Evolutionary conservation across 2,329 filamentous ascomycete genomes (phyloP).

Genomic region (Chrysoporthe cubensis): DNA sequence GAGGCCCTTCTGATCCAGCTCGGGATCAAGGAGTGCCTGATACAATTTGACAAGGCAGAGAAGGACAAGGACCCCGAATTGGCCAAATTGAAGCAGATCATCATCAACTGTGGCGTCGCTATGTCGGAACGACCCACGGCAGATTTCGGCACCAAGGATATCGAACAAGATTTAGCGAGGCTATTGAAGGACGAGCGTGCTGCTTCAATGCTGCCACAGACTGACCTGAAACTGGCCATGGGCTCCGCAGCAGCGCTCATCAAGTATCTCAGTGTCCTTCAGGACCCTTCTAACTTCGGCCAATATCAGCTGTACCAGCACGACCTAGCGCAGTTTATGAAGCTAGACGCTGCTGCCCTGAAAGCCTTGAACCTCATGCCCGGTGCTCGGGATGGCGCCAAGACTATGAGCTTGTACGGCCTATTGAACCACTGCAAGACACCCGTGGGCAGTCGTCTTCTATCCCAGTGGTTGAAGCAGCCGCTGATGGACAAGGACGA

Average conservation of each 20-base stretch:
- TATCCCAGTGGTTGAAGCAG: conserved; percentile 97
- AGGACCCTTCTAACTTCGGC: conserved; percentile 92
- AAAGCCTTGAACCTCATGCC: conserved; percentile 98
- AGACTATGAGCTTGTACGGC: conserved; percentile 95
- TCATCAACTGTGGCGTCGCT: conserved; percentile 89
- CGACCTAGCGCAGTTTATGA: conserved; percentile 97
- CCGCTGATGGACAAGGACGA: conserved; percentile 89
- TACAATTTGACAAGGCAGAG: conserved; percentile 77
- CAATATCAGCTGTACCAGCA: conserved; percentile 98
- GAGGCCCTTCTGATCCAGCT: conserved; percentile 95
- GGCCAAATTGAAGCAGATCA: conserved; percentile 83
- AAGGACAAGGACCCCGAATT: conserved; percentile 91
- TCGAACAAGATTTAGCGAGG: conserved; percentile 90
- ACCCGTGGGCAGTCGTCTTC: conserved; percentile 82
- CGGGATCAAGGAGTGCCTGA: conserved; percentile 88
- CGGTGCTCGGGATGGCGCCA: conserved; percentile 89
- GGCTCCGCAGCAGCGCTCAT: conserved; percentile 90
- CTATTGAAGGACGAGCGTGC: conserved; percentile 86
- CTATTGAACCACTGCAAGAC: conserved; percentile 98
- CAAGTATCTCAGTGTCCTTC: conserved; percentile 89
- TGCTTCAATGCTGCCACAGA: conserved; percentile 78
- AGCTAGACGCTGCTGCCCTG: conserved; percentile 90
- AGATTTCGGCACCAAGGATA: conserved; percentile 88
- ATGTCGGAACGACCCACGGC: conserved; percentile 76
- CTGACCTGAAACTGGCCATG: conserved; percentile 94